A percentile compares a stretch with the other conserved stretches of the same genome.
phyloP scores from a whole-genome alignment of 2,329 filamentous ascomycete species.

The Davidsoniella eucalypti region DNA sequence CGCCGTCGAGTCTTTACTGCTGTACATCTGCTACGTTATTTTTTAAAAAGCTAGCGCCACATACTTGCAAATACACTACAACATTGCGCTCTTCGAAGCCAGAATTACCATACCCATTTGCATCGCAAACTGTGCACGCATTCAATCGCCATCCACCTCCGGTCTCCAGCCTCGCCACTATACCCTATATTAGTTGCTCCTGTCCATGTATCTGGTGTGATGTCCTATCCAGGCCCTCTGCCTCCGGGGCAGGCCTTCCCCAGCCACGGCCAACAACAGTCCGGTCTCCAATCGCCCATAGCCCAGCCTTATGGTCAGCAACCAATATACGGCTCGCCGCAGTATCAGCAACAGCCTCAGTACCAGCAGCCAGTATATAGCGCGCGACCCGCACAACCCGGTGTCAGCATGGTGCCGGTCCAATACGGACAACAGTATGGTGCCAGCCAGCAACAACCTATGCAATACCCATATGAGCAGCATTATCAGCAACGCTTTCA shows the following conservation, averaged over 20 bases:
- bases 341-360: conserved; percentile 20
- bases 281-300: conserved; percentile 12
- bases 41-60: too few relatives aligned
- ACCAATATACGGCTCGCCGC: conserved; percentile 6
- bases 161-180: neutral
- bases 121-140: too few relatives aligned
- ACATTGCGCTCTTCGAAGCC: too few relatives aligned
- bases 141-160: too few relatives aligned
- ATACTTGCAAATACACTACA: too few relatives aligned
- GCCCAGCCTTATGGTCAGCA: conserved; percentile 15
- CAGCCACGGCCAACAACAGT: conserved; percentile 17
- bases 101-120: too few relatives aligned
- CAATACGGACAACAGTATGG: conserved; percentile 9
- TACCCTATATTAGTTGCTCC: neutral
- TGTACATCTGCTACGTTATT: too few relatives aligned
- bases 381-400: conserved; percentile 12
- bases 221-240: conserved; percentile 22
- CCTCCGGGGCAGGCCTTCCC: conserved; percentile 18
- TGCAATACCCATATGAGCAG: conserved; percentile 8
- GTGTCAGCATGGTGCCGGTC: conserved; percentile 16
- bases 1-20: too few relatives aligned
- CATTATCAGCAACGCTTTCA: conserved; percentile 4
- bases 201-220: conserved; percentile 17
- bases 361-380: conserved; percentile 14
- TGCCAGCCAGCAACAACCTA: conserved; percentile 4